Evolutionary conservation across 208 protist genomes (phyloP), one percentile per base, ranked within the genome.

Genomic region (Acanthamoeba triangularis): DNA sequence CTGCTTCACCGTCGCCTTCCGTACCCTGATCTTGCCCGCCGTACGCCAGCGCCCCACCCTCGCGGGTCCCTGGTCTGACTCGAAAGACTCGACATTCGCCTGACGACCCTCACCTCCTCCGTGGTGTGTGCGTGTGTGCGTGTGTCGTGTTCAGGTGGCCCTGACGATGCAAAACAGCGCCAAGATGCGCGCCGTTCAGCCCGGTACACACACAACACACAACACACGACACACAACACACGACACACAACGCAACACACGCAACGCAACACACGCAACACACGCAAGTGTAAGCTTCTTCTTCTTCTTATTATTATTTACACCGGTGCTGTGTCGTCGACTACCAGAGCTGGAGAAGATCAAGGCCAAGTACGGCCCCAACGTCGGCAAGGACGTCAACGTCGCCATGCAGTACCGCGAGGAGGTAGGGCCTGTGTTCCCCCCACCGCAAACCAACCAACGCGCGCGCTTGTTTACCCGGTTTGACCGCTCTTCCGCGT

Each of bases 121-220:
- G n/a, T n/a, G n/a, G n/a, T n/a, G n/a, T 30, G 30, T 8, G n/a
- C 41, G 28, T 44, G 7, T 80, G 10, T 2, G 28, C 49, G 14
- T 23, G 25, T 80, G n/a, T n/a, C 41, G 23, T 80, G 54, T 59
- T 18, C 35, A 80, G 72, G 72, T 80, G 72, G 72, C 72, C 33
- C 18, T 80, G 8, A 80, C 72, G 33, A 80, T 80, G 72, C 72
- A 80, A 44, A 80, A 80, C 23, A 80, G 72, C 72, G 72, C 72
- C 72, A 80, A 44, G 72, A 80, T 80, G 72, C 72, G 72, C 33
- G 72, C 72, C 41, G 35, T 80, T 30, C 72, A 80, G 72, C 72
- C 72, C 30, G 33, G 72, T 80, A n/a, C n/a, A n/a, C n/a, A n/a
- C n/a, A n/a, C n/a, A n/a, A n/a, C n/a, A n/a, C n/a, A n/a, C n/a